Conservation (phyloP, 345 rosid genomes). For the Odontarrhena argentea region DNA sequence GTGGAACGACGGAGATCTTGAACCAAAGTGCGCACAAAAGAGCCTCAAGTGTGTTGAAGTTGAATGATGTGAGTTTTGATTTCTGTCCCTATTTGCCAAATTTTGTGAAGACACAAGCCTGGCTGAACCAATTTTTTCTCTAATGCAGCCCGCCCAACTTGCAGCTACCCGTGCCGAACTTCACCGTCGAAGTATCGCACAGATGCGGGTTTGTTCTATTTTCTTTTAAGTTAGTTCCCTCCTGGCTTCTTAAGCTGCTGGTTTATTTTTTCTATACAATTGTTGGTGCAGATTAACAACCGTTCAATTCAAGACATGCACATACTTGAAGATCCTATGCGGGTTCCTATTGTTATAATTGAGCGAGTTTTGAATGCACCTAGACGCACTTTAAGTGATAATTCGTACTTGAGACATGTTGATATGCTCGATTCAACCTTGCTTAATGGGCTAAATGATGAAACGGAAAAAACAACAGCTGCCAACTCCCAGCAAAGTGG, state of each 20-base stretch:
- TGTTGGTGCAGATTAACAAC: conserved; percentile 73
- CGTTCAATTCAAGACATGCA: conserved; percentile 90
- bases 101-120: conserved; percentile 18
- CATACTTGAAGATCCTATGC: conserved; percentile 80
- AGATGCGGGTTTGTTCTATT: conserved; percentile 74
- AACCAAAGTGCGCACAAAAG: conserved; percentile 61
- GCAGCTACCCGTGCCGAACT: conserved; percentile 93
- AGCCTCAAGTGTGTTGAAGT: conserved; percentile 63
- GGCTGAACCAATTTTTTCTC: conserved; percentile 30
- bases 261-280: conserved; percentile 10
- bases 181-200: conserved; percentile 92
- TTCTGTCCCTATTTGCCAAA: conserved; percentile 12
- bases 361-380: conserved; percentile 91
- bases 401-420: conserved; percentile 69
- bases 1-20: conserved; percentile 67
- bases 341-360: conserved; percentile 75
- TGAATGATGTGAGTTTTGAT: conserved; percentile 61
- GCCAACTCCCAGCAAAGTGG: conserved; percentile 41
- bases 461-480: conserved; percentile 43
- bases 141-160: conserved; percentile 68
- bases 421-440: conserved; percentile 51
- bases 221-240: neutral
- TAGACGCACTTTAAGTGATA: conserved; percentile 73
- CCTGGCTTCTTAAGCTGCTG: conserved; percentile 5
- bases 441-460: conserved; percentile 36